Conservation (phyloP, 2,329 filamentous ascomycete genomes). For the Pseudogymnoascus sp. region DNA sequence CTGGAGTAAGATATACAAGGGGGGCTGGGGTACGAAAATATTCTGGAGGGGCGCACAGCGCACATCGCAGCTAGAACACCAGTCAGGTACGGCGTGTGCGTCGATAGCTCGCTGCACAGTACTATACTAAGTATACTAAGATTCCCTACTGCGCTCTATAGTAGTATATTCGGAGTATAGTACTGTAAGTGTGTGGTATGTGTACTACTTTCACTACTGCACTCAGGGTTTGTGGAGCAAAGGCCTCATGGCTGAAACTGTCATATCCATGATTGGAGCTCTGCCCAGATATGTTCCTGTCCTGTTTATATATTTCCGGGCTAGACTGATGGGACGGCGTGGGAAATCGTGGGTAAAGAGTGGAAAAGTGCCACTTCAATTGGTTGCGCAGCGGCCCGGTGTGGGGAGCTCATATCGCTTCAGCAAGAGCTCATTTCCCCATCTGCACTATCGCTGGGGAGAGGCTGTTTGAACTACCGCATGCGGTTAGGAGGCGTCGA, state of each 20-base stretch:
- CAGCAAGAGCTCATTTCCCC: slow-evolving; percentile 7
- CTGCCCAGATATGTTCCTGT: background rate
- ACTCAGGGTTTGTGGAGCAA: background rate
- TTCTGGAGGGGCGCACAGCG: background rate
- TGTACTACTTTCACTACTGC: background rate
- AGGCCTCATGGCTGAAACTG: slow-evolving; percentile 2
- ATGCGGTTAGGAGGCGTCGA: background rate
- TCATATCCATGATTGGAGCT: slow-evolving; percentile 4
- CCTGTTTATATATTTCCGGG: background rate
- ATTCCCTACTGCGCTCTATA: background rate
- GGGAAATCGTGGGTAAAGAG: background rate
- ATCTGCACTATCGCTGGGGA: slow-evolving; percentile 6
- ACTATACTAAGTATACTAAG: background rate
- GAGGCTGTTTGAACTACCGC: slow-evolving; percentile 6
- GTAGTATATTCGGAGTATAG: too few species aligned
- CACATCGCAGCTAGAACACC: background rate
- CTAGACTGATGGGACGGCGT: background rate
- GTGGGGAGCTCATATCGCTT: slow-evolving; percentile 10
- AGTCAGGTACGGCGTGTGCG: background rate
- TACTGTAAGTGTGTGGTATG: too few species aligned
- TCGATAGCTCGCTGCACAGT: background rate
- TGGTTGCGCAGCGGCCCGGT: background rate
- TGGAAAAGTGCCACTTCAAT: background rate
- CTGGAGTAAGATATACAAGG: background rate
- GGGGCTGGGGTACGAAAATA: background rate